Conservation (phyloP, 2,329 filamentous ascomycete species). For the Fragosphaeria purpurea region DNA sequence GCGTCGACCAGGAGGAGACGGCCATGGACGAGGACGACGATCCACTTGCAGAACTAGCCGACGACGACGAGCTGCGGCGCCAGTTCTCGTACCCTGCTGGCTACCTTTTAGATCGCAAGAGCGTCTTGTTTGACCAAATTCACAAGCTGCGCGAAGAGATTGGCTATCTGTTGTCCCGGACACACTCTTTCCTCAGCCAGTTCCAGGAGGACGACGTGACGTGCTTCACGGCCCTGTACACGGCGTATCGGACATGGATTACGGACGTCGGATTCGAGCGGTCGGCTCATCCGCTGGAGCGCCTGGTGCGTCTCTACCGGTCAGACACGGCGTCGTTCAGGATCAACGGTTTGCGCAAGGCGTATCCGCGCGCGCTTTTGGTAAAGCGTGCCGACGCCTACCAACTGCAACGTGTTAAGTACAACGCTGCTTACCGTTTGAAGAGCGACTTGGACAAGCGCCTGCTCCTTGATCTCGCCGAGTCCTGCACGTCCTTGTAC, state of each 20-base stretch:
- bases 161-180: slow-evolving; percentile 69
- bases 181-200: slow-evolving; percentile 71
- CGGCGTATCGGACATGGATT: slow-evolving; percentile 91
- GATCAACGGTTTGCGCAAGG: slow-evolving; percentile 82
- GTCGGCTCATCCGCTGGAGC: slow-evolving; percentile 85
- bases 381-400: slow-evolving; percentile 91
- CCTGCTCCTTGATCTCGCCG: slow-evolving; percentile 74
- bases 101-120: slow-evolving; percentile 59
- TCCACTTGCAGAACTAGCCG: slow-evolving; percentile 52
- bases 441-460: slow-evolving; percentile 85
- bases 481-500: slow-evolving; percentile 84
- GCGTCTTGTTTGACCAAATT: slow-evolving; percentile 61
- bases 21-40: slow-evolving; percentile 40
- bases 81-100: slow-evolving; percentile 85
- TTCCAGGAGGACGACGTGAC: slow-evolving; percentile 92
- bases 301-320: slow-evolving; percentile 72
- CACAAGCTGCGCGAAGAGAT: slow-evolving; percentile 73
- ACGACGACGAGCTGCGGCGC: slow-evolving; percentile 74
- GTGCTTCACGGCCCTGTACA: slow-evolving; percentile 88
- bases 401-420: slow-evolving; percentile 84
- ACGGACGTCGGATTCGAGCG: slow-evolving; percentile 94
- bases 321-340: slow-evolving; percentile 89
- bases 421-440: slow-evolving; percentile 80
- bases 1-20: slow-evolving; percentile 34
- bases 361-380: slow-evolving; percentile 85